A percentile compares a stretch with the other conserved stretches of the same genome.
These are phyloP conservation scores for Ormosia emarginata DNA, from an alignment of 306 rosid species.

Conservation along the genomic window DNA sequence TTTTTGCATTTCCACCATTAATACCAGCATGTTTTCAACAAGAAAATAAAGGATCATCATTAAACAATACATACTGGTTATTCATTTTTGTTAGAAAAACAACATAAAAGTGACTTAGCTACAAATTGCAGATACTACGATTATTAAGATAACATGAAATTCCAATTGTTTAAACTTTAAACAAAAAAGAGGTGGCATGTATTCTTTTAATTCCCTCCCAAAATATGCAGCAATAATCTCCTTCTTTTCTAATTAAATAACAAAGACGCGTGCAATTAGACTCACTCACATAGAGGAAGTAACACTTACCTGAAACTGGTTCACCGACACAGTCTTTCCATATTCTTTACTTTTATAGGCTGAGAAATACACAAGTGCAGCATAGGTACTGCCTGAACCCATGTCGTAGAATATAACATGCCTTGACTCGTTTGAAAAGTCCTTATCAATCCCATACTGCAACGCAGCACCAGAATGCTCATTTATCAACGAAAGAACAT, in stretches of 20 bases:
- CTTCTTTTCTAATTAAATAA: too few relatives aligned
- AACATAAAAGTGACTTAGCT: not conserved
- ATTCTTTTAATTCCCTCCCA: too few relatives aligned
- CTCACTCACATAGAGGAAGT: not conserved
- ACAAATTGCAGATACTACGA: not conserved
- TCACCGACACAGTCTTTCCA: conserved; percentile 72
- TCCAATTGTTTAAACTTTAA: too few relatives aligned
- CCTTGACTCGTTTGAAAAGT: conserved; percentile 77
- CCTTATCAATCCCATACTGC: conserved; percentile 96
- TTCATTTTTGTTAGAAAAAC: not conserved
- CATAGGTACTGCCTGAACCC: conserved; percentile 93
- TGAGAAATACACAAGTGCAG: conserved; percentile 81
- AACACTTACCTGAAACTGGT: conserved; percentile 83
- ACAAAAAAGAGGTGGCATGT: too few relatives aligned
- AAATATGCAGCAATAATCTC: too few relatives aligned
- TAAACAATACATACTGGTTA: not conserved
- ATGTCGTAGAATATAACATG: conserved; percentile 91
- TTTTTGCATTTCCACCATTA: not conserved
- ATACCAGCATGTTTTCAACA: not conserved
- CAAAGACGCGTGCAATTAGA: too few relatives aligned
- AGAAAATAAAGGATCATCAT: not conserved
- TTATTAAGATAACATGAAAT: not conserved
- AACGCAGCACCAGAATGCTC: conserved; percentile 97
- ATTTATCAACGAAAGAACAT: conserved; percentile 77
- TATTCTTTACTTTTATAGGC: conserved; percentile 75